Evolutionary conservation across 257 asterid species (phyloP).

Genomic region (Ocimum tenuiflorum): DNA sequence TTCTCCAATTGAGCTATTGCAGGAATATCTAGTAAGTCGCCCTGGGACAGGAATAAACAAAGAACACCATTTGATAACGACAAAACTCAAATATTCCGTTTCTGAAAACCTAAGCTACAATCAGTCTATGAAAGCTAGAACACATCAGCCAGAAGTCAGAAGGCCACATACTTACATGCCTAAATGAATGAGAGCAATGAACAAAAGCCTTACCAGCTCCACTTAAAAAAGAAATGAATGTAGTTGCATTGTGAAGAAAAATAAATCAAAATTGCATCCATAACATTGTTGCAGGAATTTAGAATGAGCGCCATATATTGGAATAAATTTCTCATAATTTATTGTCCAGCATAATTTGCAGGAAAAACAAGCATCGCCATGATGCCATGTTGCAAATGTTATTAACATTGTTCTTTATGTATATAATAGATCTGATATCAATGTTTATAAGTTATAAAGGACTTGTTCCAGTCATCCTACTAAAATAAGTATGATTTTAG

Average conservation of each 20-base stretch:
- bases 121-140: not conserved
- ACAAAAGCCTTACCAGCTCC: too few species aligned
- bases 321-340: not conserved
- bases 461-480: not conserved
- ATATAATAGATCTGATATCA: not conserved
- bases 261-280: not conserved
- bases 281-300: not conserved
- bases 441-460: not conserved
- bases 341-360: not conserved
- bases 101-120: not conserved
- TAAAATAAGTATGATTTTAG: not conserved
- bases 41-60: constrained; percentile 32
- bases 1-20: constrained; percentile 84
- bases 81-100: not conserved
- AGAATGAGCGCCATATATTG: too few species aligned
- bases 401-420: not conserved
- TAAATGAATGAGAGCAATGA: too few species aligned
- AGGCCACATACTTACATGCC: too few species aligned
- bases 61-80: not conserved
- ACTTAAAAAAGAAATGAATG: too few species aligned
- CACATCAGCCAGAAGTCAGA: not conserved
- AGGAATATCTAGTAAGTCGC: constrained; percentile 78
- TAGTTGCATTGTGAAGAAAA: not conserved
- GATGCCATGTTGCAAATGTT: not conserved
- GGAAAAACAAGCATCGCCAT: not conserved